Evolutionary conservation across 305 asterid genomes (phyloP), one percentile per base, ranked within the genome.

Genomic region (Plantago lanceolata): DNA sequence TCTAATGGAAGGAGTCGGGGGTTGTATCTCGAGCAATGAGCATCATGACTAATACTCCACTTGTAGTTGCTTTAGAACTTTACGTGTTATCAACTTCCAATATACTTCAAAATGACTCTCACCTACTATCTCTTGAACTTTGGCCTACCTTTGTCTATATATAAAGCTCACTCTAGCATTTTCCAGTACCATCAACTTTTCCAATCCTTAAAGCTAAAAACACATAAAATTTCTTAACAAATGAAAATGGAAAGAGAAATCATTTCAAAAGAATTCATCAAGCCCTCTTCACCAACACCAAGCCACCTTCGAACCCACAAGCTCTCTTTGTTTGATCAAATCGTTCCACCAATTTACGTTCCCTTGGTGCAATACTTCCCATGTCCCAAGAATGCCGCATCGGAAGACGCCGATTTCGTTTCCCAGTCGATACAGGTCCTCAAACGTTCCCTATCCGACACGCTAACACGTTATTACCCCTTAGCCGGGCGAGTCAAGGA

Each of bases 251-350:
- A 71, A 59, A 62, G 33, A 4, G 71, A 73, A 61, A 76, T 79
- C 13, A 45, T 79, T 37, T 76, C 80, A 13, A 67, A 21, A 65
- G 86, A 82, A 50, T 19, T 31, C 76, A 75, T 82, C 61, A 82
- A 82, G 48, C 92, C 92, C 18, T 85, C 82, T 17, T 67, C 72
- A 11, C 83, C 80, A 26, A 78, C 83, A 26, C 83, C 80, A 3
- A 26, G n/a, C 14, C 26, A 56, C 69, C 70, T 58, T 12, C 69
- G 48, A 80, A 67, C 48, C 67, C 75, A 75, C 62, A 70, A 74
- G 7, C 81, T 75, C 28, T 85, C 84, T 21, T 68, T 82, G 51
- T 59, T 85, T 2, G 93, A 82, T 47, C 82, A 80, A 19, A 68
- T 68, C 3, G 68, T 68, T 35, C 81, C 78, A n/a, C 81, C 81